These are phyloP conservation scores for Eutypella sp. DNA, from an alignment of 2,329 filamentous ascomycete species.

Conservation along the genomic window DNA sequence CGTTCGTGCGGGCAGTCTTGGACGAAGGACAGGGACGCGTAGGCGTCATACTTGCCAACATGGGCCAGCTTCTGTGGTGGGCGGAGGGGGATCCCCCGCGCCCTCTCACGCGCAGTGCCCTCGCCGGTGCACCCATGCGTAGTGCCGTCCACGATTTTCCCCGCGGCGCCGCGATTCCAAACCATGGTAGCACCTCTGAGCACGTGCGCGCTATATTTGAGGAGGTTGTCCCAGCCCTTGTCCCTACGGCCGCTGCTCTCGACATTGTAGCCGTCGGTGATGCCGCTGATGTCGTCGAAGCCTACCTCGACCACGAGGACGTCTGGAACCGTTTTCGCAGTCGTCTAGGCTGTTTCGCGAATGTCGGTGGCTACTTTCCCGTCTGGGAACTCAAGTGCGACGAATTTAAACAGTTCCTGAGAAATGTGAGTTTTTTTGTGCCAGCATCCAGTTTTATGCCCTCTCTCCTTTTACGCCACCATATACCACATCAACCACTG, in stretches of 20 bases:
- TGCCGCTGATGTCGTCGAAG: slow-evolving; percentile 52
- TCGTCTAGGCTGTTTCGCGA: slow-evolving; percentile 43
- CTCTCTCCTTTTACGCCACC: too few species aligned
- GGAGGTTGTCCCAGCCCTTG: slow-evolving; percentile 48
- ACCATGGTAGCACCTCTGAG: slow-evolving; percentile 49
- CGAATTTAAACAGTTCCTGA: slow-evolving; percentile 45
- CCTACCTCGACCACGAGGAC: slow-evolving; percentile 52
- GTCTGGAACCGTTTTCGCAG: slow-evolving; percentile 42
- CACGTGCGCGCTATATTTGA: slow-evolving; percentile 68
- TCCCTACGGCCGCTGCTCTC: slow-evolving; percentile 47
- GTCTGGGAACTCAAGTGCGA: slow-evolving; percentile 35
- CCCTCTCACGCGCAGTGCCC: slow-evolving; percentile 55
- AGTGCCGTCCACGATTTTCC: slow-evolving; percentile 58
- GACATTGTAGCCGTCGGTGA: slow-evolving; percentile 70
- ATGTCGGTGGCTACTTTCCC: slow-evolving; percentile 44
- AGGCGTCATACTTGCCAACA: slow-evolving; percentile 71
- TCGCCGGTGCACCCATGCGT: slow-evolving; percentile 54
- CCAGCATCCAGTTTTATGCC: too few species aligned
- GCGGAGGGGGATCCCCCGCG: slow-evolving; percentile 25
- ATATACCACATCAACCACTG: too few species aligned
- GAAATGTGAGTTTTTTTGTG: slow-evolving; percentile 43
- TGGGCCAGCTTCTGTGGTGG: slow-evolving; percentile 74
- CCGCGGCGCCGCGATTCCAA: too few species aligned
- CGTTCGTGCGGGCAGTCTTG: slow-evolving; percentile 49
- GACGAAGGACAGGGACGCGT: slow-evolving; percentile 33